Percentiles rank a stretch among this genome's conserved stretches.
These are phyloP conservation scores for Solanum chacoense DNA, from an alignment of 305 asterid genomes.

Conservation along the genomic window DNA sequence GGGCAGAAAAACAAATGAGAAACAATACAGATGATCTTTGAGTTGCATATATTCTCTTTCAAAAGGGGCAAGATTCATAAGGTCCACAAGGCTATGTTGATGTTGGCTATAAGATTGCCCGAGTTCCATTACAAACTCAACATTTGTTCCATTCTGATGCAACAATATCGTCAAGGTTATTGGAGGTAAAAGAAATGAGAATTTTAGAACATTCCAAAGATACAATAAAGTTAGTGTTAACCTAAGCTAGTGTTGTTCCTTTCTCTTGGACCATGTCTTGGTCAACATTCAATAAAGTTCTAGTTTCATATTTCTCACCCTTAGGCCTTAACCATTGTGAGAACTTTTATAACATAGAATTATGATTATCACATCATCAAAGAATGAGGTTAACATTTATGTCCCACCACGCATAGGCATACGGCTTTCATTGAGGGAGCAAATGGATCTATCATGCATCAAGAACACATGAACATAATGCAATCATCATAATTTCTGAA, in stretches of 20 bases:
- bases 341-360: not conserved
- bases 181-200: not conserved
- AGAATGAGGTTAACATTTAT: not conserved
- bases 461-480: not conserved
- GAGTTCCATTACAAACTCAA: not conserved
- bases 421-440: not conserved
- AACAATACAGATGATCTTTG: not conserved
- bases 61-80: not conserved
- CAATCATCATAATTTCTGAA: not conserved
- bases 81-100: not conserved
- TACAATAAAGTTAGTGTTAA: not conserved
- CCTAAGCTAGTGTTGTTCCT: not conserved
- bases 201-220: not conserved
- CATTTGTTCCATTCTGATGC: not conserved
- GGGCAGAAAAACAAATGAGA: not conserved
- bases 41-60: not conserved
- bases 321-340: not conserved
- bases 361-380: not conserved
- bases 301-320: not conserved
- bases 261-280: not conserved
- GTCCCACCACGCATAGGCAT: not conserved
- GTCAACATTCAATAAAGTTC: not conserved
- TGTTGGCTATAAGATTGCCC: not conserved
- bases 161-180: not conserved
- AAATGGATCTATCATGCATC: not conserved